Base-by-base conservation (phyloP, 345 rosid species). In the Citrus unshiu region DNA sequence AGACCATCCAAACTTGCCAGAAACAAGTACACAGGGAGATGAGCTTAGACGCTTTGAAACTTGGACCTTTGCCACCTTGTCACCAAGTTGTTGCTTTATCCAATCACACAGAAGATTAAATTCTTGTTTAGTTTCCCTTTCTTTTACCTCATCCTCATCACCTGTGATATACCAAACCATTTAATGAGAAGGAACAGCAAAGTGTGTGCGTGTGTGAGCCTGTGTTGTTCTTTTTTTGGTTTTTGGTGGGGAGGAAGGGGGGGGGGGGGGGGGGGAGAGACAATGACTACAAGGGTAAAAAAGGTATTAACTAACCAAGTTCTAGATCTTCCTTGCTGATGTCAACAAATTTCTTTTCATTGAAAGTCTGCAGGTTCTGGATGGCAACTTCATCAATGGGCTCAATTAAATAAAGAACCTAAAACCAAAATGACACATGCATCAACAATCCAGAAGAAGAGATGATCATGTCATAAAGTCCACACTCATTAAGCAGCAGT, bases 331-430 rank as follows among this genome's bases (percentile, higher is more conserved):
- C 98, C 85, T 97, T 97, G 88, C 99, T 97, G 78, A 97, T 94
- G 86, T 97, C 99, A 84, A 94, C 95, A 69, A 97, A 94, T 77
- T 94, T 97, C 91, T 97, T 97, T 78, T 97, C 99, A 71, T 94
- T 97, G 95, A 90, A 97, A 54, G 97, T 91, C 82, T 94, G 97
- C 78, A 94, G 85, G 84, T 94, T 97, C 88, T 94, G 97, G 82
- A 97, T 93, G 29, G 99, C 98, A 81, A 97, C 95, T 83, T 97
- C 99, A 84, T 97, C 99, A 7, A 94, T 97, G 25, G 99, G 98
- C 81, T 97, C 99, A 64, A 94, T 80, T 74, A 97, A 89, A 85
- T 92, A 92, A 21, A 97, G 89, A 75, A 97, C 98, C 98, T 97
- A 80, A 10, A 84, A 78, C 74, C 60, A 57, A 57, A 39, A 25